Percentiles rank a stretch among this genome's conserved stretches.
These are phyloP conservation scores for Coemansia aciculifera DNA, from an alignment of 192 early-diverging fungal genomes.

Conservation along the genomic window DNA sequence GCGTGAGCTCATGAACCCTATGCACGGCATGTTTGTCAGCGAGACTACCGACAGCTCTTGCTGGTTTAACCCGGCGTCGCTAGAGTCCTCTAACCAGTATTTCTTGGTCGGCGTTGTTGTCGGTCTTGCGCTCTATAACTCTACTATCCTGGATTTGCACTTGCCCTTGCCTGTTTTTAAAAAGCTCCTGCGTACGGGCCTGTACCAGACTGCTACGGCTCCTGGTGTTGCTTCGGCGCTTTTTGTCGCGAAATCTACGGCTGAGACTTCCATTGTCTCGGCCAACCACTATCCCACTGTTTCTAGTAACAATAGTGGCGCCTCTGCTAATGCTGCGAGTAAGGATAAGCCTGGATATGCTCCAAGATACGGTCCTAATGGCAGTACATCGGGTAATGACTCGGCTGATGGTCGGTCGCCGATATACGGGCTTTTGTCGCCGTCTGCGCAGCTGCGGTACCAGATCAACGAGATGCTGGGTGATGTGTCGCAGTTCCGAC, in stretches of 20 bases:
- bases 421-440: slow-evolving; percentile 37
- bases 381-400: neutral
- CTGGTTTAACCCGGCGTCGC: slow-evolving; percentile 78
- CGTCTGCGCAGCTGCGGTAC: slow-evolving; percentile 44
- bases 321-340: neutral
- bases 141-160: slow-evolving; percentile 87
- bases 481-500: slow-evolving; percentile 76
- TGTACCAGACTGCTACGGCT: slow-evolving; percentile 21
- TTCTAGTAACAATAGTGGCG: neutral
- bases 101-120: slow-evolving; percentile 89
- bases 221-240: slow-evolving; percentile 2
- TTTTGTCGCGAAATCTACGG: slow-evolving; percentile 16
- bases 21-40: slow-evolving; percentile 81
- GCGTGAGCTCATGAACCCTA: slow-evolving; percentile 88
- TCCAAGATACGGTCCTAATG: slow-evolving; percentile 10
- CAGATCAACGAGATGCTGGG: slow-evolving; percentile 68
- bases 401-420: slow-evolving; percentile 30
- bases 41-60: slow-evolving; percentile 62
- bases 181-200: slow-evolving; percentile 66
- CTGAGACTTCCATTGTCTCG: slow-evolving; percentile 17
- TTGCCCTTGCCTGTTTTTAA: slow-evolving; percentile 83
- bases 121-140: slow-evolving; percentile 92
- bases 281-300: slow-evolving; percentile 17
- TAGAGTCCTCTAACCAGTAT: slow-evolving; percentile 80
- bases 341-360: slow-evolving; percentile 10